Evolutionary conservation across 495 filamentous ascomycete species (phyloP).

Genomic region (Pseudomonodictys pantanalensis): DNA sequence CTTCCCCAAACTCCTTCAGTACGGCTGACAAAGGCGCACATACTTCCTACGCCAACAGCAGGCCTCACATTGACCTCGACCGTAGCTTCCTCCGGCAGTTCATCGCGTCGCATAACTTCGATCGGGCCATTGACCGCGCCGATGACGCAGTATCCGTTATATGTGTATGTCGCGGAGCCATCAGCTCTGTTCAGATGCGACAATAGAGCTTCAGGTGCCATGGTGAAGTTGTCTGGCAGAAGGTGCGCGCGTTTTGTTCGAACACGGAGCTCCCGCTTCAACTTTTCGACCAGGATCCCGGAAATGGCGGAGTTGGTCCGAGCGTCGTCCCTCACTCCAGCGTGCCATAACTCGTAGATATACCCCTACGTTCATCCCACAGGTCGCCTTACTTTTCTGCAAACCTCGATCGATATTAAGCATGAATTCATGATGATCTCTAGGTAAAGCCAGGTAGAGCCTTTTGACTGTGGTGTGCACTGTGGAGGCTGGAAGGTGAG

Average conservation of each 20-base stretch:
- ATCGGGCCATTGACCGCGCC: conserved; percentile 90
- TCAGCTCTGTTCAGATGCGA: conserved; percentile 65
- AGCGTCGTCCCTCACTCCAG: too few species aligned
- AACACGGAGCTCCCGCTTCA: background rate
- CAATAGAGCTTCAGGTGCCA: conserved; percentile 24
- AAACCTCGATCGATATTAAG: too few species aligned
- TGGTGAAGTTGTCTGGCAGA: background rate
- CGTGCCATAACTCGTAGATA: too few species aligned
- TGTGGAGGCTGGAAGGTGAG: too few species aligned
- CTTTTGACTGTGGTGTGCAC: too few species aligned
- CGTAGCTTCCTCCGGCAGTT: conserved; percentile 83
- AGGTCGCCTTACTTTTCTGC: too few species aligned
- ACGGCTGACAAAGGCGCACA: conserved; percentile 40
- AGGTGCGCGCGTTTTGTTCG: background rate
- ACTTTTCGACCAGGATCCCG: background rate
- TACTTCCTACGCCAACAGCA: conserved; percentile 77
- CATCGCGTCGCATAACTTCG: conserved; percentile 81
- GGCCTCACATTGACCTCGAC: conserved; percentile 90
- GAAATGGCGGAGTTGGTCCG: too few species aligned
- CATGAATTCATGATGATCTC: too few species aligned
- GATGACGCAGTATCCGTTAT: conserved; percentile 75
- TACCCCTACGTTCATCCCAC: too few species aligned
- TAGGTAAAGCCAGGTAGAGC: too few species aligned
- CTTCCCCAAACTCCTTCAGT: conserved; percentile 36
- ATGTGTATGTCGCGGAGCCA: conserved; percentile 80